Conservation (phyloP, 2,329 filamentous ascomycete species). For the Pseudopithomyces maydicus region DNA sequence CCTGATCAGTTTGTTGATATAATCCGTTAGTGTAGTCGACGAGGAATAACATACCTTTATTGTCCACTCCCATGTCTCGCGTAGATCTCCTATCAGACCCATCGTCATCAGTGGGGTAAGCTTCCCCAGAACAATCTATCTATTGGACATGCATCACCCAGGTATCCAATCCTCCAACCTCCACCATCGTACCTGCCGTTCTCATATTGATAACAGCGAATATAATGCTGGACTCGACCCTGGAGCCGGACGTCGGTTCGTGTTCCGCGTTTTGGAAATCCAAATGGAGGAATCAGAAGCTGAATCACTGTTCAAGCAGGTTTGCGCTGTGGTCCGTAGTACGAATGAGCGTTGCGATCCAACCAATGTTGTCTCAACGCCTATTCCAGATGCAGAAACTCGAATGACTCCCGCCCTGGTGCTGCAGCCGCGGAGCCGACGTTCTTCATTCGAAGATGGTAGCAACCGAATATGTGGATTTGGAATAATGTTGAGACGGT, state of each 20-base stretch:
- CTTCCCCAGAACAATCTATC: neutral
- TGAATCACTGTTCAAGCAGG: slow-evolving; percentile 15
- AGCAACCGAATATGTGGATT: too few relatives aligned
- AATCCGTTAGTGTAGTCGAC: neutral
- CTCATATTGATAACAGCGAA: slow-evolving; percentile 20
- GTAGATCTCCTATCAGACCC: slow-evolving; percentile 2
- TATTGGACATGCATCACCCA: slow-evolving; percentile 11
- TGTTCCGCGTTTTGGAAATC: slow-evolving; percentile 21
- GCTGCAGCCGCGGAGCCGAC: too few relatives aligned
- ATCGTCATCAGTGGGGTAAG: neutral
- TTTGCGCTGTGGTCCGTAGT: slow-evolving; percentile 20
- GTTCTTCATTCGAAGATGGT: too few relatives aligned
- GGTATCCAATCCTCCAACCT: slow-evolving; percentile 11
- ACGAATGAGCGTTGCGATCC: slow-evolving; percentile 17
- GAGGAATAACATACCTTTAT: neutral
- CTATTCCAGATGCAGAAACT: neutral
- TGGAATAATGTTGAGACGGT: too few relatives aligned
- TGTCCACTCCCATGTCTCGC: neutral
- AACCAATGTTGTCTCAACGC: neutral
- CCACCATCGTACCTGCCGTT: slow-evolving; percentile 10
- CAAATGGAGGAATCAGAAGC: slow-evolving; percentile 10
- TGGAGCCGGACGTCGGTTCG: slow-evolving; percentile 37
- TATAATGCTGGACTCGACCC: slow-evolving; percentile 32
- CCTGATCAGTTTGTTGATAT: neutral
- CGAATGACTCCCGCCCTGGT: neutral